Percentiles rank a stretch among this genome's conserved stretches.
These are phyloP conservation scores for Candida corydali DNA, from an alignment of 805 yeast species.

Conservation along the genomic window DNA sequence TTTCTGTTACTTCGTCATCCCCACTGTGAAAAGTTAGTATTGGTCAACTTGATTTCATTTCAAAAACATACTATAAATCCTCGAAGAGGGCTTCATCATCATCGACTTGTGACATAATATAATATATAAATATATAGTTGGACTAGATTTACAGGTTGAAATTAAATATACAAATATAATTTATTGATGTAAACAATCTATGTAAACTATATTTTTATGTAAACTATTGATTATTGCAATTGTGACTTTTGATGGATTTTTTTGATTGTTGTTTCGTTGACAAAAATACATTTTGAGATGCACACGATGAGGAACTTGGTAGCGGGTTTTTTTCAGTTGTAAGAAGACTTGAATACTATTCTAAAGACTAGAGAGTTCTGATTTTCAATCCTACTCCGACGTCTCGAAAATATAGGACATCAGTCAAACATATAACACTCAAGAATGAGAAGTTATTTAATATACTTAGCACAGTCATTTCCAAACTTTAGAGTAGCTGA, in stretches of 20 bases:
- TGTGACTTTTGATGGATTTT: not conserved
- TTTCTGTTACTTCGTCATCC: conserved; percentile 10
- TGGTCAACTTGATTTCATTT: not conserved
- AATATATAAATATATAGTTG: too few relatives aligned
- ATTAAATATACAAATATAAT: conserved; percentile 3
- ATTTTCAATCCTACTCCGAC: too few relatives aligned
- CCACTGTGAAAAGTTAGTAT: conserved; percentile 4
- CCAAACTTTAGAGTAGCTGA: conserved; percentile 78
- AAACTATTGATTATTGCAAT: not conserved
- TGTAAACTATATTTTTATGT: conserved; percentile 5
- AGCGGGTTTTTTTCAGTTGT: not conserved
- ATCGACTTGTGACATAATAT: conserved; percentile 48
- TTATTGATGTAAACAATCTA: conserved; percentile 7
- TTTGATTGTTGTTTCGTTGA: too few relatives aligned
- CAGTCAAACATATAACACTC: too few relatives aligned
- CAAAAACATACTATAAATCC: conserved; percentile 64
- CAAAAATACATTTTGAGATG: conserved; percentile 7
- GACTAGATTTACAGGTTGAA: conserved; percentile 1
- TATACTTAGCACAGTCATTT: conserved; percentile 85
- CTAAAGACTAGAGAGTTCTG: too few relatives aligned
- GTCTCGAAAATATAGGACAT: not conserved
- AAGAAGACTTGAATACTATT: not conserved
- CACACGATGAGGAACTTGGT: not conserved
- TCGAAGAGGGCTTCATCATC: conserved; percentile 94
- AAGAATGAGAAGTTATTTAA: conserved; percentile 58